These are phyloP conservation scores for Brassica napus DNA, from an alignment of 345 rosid genomes.

Conservation along the genomic window DNA sequence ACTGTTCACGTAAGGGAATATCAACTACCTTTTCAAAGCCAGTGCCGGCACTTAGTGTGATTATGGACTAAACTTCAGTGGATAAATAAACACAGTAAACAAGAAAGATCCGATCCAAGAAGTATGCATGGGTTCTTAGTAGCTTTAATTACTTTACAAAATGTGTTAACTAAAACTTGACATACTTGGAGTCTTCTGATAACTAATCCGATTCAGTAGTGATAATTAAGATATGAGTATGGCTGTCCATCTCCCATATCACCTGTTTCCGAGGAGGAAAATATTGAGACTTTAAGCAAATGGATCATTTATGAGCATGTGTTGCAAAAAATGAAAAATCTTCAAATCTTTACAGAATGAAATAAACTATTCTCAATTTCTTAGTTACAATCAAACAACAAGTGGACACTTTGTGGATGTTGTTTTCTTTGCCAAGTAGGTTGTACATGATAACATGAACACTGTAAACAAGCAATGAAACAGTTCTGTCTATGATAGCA, in stretches of 20 bases:
- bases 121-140: constrained; percentile 13
- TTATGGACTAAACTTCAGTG: neutral
- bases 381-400: constrained; percentile 35
- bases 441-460: constrained; percentile 2
- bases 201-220: constrained; percentile 19
- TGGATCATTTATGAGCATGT: neutral
- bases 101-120: constrained; percentile 22
- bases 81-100: constrained; percentile 12
- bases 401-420: constrained; percentile 19
- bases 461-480: constrained; percentile 12
- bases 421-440: constrained; percentile 24
- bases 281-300: constrained; percentile 15
- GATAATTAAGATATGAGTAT: constrained; percentile 21
- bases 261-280: constrained; percentile 37
- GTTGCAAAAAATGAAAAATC: constrained; percentile 28
- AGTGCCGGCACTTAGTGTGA: constrained; percentile 3
- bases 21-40: constrained; percentile 9
- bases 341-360: constrained; percentile 20
- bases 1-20: constrained; percentile 17
- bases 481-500: constrained; percentile 12
- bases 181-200: constrained; percentile 30
- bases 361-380: constrained; percentile 9
- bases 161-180: constrained; percentile 23
- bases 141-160: constrained; percentile 16
- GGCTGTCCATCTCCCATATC: constrained; percentile 36